phyloP scores from a whole-genome alignment of 2,329 filamentous ascomycete genomes.

The Pseudocercospora cruenta region DNA sequence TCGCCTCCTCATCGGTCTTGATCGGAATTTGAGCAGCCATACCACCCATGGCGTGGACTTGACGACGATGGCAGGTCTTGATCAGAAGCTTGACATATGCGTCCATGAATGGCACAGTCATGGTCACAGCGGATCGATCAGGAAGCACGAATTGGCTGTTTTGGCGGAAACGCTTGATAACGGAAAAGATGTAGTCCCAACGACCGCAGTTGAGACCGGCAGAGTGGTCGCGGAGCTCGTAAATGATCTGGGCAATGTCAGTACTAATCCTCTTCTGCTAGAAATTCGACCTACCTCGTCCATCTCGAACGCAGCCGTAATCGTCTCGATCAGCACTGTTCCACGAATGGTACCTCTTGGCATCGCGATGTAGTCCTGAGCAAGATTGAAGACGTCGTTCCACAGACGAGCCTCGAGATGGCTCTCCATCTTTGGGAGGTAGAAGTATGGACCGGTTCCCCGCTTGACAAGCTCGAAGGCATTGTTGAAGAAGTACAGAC shows the following conservation, averaged over 20 bases:
- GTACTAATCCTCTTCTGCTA: neutral
- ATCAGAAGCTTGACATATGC: conserved; percentile 96
- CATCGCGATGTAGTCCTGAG: conserved; percentile 90
- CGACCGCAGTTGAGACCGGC: conserved; percentile 96
- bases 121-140: conserved; percentile 87
- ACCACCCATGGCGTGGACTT: conserved; percentile 97
- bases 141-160: conserved; percentile 92
- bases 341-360: conserved; percentile 88
- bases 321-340: conserved; percentile 97
- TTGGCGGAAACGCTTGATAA: conserved; percentile 99
- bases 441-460: conserved; percentile 93
- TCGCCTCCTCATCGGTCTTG: conserved; percentile 77
- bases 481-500: conserved; percentile 99
- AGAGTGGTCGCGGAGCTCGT: conserved; percentile 95
- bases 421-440: conserved; percentile 93
- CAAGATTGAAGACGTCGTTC: conserved; percentile 97
- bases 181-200: conserved; percentile 99
- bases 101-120: conserved; percentile 99
- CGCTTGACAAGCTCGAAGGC: conserved; percentile 82
- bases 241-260: conserved; percentile 71
- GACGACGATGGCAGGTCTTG: conserved; percentile 95
- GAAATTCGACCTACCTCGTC: conserved; percentile 63
- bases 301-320: conserved; percentile 98
- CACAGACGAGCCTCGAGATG: conserved; percentile 95
- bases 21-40: conserved; percentile 99